Base-by-base conservation (phyloP, 2,329 filamentous ascomycete species). In the Lomentospora prolificans region DNA sequence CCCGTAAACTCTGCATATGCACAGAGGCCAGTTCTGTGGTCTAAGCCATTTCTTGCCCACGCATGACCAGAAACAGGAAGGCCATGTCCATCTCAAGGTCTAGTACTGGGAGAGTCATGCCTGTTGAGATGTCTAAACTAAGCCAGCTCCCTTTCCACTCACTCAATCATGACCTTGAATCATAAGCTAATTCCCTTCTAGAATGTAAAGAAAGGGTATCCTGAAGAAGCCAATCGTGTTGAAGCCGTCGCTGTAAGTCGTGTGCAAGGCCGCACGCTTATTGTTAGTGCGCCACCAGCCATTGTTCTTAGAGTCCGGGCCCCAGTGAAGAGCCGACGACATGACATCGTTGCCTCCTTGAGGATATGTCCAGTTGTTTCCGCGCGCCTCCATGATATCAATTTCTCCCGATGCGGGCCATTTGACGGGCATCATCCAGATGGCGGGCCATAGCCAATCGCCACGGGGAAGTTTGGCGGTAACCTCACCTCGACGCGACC, bases 381-480 rank as follows among this genome's bases (percentile, higher is more conserved):
- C 89, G 57, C 89, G 86, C 27, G 83, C 84, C 70, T 94, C 88
- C 64, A 83, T 74, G 55, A 95, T 88, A 66, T 95, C 89, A 53
- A 95, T 94, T 70, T 94, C 89, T 50, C 89, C 89, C 7, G 87
- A 90, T 6, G 75, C 71, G 1, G 89, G 89, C 89, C 89, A 95
- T 1, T 85, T 75, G 50, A 81, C 82, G 1, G 89, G 89, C 74
- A 94, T 75, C 86, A 95, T 88, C 87, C 87, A 91, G 64, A 95
- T 92, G n/a, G 88, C 88, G 2, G 89, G 89, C 89, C 89, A 94
- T 9, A 95, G 77, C 89, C 89, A 94, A 71, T 94, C 89, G 55
- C 89, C 89, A 51, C 75, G 69, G 3, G 89, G 88, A 27, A 94
- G 72, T 69, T 85, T 85, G 25, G 89, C 89, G 1, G 79, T 83